Conservation (phyloP, 2,329 filamentous ascomycete species). For the Exophiala phaeomuriformis region DNA sequence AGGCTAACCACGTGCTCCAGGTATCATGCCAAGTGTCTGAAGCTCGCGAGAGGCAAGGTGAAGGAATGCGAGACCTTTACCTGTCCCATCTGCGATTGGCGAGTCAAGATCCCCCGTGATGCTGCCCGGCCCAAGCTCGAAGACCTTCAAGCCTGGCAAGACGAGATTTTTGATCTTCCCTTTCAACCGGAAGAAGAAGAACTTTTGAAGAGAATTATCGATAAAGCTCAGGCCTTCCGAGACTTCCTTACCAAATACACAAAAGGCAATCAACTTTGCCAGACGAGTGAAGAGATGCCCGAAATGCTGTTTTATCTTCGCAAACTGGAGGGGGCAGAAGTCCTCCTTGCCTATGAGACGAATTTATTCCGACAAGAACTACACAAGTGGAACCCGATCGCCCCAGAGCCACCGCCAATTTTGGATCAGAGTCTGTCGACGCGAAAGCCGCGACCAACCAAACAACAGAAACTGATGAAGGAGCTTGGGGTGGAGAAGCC, state of each 20-base stretch:
- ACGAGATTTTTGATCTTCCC: constrained; percentile 70
- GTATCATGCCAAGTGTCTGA: constrained; percentile 97
- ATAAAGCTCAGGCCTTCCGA: constrained; percentile 75
- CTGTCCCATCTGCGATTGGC: constrained; percentile 95
- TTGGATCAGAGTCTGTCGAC: constrained; percentile 84
- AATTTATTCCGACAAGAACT: constrained; percentile 95
- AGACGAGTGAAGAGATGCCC: constrained; percentile 76
- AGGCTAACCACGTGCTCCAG: constrained; percentile 40
- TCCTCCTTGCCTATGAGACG: constrained; percentile 84
- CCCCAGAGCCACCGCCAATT: constrained; percentile 75
- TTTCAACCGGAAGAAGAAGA: constrained; percentile 97
- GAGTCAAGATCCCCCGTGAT: constrained; percentile 92
- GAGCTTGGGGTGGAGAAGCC: constrained; percentile 83
- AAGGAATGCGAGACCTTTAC: constrained; percentile 99
- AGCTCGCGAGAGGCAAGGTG: constrained; percentile 94
- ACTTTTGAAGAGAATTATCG: constrained; percentile 74
- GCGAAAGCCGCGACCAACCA: constrained; percentile 89
- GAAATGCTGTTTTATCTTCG: constrained; percentile 91
- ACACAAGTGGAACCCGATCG: constrained; percentile 89
- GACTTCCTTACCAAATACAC: constrained; percentile 73
- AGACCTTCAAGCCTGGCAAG: constrained; percentile 74
- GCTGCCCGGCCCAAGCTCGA: constrained; percentile 92
- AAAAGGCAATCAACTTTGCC: constrained; percentile 60
- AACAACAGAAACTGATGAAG: constrained; percentile 88
- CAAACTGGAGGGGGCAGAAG: constrained; percentile 94